These are phyloP conservation scores for Pleurotus sapidus DNA, from an alignment of 768 basidiomycete genomes.

Conservation along the genomic window DNA sequence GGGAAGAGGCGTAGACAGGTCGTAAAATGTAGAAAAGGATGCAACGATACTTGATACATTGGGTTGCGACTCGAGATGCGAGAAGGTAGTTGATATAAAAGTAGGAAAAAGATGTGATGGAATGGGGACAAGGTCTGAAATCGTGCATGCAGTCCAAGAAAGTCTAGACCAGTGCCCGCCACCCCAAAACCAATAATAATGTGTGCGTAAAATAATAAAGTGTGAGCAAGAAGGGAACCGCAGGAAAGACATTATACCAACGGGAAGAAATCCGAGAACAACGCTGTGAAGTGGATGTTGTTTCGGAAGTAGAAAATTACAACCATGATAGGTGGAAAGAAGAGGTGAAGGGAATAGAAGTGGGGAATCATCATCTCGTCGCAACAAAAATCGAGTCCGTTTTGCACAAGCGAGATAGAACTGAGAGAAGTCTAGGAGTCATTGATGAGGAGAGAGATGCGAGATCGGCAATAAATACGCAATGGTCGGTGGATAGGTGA, in stretches of 20 bases:
- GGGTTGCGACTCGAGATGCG: constrained; percentile 7
- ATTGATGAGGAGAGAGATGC: constrained; percentile 5
- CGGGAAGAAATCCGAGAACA: neutral
- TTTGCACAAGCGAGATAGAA: constrained; percentile 5
- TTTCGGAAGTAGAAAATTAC: neutral
- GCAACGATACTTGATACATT: constrained; percentile 9
- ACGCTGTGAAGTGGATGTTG: neutral
- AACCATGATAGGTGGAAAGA: neutral
- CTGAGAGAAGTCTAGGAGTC: constrained; percentile 4
- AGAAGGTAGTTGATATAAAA: constrained; percentile 7
- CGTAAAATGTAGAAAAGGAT: constrained; percentile 1
- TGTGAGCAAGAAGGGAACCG: neutral
- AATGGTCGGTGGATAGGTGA: constrained; percentile 4
- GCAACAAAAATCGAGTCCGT: constrained; percentile 5
- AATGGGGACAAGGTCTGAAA: neutral
- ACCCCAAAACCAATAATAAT: constrained; percentile 1
- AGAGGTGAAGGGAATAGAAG: neutral
- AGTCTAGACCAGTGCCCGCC: constrained; percentile 2
- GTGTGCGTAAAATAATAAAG: neutral
- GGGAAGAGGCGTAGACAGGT: constrained; percentile 2
- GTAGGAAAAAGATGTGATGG: neutral
- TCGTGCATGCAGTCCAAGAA: neutral
- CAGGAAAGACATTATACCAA: neutral
- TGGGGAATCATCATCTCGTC: constrained; percentile 4
- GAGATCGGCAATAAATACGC: constrained; percentile 8